A percentile compares a stretch with the other conserved stretches of the same genome.
Conservation (phyloP, 176 grass and related monocot species). For the Aechmea fasciata region DNA sequence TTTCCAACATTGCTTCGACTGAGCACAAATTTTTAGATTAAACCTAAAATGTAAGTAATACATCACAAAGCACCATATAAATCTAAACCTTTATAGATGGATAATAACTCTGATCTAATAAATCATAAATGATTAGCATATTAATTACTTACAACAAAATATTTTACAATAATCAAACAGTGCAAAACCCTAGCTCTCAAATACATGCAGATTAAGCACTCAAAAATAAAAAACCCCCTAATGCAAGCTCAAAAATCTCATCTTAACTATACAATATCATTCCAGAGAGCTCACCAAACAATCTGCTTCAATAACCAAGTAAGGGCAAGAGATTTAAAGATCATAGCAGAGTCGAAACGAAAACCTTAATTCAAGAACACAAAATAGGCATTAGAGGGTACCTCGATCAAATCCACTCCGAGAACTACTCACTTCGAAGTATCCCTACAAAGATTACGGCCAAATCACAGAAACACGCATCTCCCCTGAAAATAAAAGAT, state of each 20-base stretch:
- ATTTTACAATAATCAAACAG: background rate
- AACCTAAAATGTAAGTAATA: background rate
- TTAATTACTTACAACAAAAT: no score
- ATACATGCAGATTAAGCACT: background rate
- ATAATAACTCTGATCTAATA: background rate
- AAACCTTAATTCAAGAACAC: slow-evolving; percentile 16
- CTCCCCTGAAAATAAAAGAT: background rate
- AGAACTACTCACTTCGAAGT: background rate
- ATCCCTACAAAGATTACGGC: background rate
- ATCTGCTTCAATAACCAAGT: background rate
- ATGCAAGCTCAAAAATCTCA: background rate
- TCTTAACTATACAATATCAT: background rate
- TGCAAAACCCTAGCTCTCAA: background rate
- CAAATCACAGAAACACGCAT: background rate
- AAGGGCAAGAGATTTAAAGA: background rate
- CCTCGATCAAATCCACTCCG: background rate
- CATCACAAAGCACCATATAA: background rate
- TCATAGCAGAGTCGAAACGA: background rate
- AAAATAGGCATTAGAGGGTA: slow-evolving; percentile 17
- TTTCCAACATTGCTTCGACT: no score
- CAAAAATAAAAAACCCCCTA: background rate
- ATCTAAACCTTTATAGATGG: background rate
- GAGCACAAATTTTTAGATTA: no score
- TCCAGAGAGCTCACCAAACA: slow-evolving; percentile 4
- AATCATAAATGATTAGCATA: background rate